Evolutionary conservation across 148 eudicot genomes (phyloP), one percentile per base, ranked within the genome.

Genomic region (Camellia japonica): DNA sequence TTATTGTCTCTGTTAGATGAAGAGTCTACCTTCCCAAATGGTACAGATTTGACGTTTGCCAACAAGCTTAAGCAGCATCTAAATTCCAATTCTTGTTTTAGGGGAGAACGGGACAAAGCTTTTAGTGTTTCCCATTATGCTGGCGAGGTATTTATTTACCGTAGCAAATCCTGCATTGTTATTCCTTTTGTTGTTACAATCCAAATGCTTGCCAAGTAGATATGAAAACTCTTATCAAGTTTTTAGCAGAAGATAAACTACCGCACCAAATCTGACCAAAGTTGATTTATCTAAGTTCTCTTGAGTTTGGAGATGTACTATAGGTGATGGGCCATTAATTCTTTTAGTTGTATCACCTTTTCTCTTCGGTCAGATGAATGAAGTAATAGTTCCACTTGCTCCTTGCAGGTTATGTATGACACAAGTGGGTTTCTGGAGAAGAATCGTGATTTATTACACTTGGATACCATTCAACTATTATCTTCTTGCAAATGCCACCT

Each of bases 21-120:
- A 79, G 99, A 97, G 85, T 94, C 99, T 76, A 94, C 93, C 73
- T 97, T 94, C 78, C 98, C 99, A 14, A 97, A 97, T 86, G 99
- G 92, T 60, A 94, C 99, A 79, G 97, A 94, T 85, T 71, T 91
- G 86, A 88, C 91, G 46, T 94, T 97, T 81, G 98, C 99, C 73
- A 80, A 87, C 85, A 97, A 97, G 91, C 95, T 97, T 68, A 94
- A 91, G 88, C 91, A 97, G 81, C 99, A 97, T 82, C 80, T 97
- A 83, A 81, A 83, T 47, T 79, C 93, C 49, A 88, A 90, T 83
- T 81, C 93, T 51, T 92, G 91, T 84, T 97, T 97, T 78, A 85
- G 82, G 88, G 98, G 95, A 86, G 98, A 93, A 79, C 90, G 94
- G 67, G 94, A 76, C 23, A 94, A 91, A 88, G 88, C 93, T 68